Conservation (phyloP, 2,329 filamentous ascomycete genomes). For the Aspergillus clavatus region DNA sequence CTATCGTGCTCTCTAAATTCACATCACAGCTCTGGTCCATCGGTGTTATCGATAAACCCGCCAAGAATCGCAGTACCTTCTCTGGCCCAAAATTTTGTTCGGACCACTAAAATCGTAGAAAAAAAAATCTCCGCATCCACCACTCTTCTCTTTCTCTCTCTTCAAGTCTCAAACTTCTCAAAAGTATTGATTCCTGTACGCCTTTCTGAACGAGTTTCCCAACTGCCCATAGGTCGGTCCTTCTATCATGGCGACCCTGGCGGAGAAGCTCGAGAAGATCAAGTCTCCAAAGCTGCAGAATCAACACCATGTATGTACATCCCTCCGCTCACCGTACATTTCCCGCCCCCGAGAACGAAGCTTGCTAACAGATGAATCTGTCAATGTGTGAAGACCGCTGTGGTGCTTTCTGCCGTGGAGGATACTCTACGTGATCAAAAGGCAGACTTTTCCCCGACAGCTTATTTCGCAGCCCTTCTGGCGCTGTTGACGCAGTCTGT, state of each 20-base stretch:
- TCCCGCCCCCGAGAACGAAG: not conserved
- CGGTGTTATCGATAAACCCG: conserved; percentile 24
- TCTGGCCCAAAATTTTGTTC: conserved; percentile 17
- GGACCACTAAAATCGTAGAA: conserved; percentile 17
- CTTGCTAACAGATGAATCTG: conserved; percentile 5
- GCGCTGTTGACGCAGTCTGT: conserved; percentile 78
- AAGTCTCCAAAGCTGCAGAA: conserved; percentile 93
- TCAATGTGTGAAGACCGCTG: conserved; percentile 43
- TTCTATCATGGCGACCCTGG: conserved; percentile 57
- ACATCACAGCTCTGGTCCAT: too few species aligned
- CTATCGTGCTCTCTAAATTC: not conserved
- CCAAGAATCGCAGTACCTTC: conserved; percentile 30
- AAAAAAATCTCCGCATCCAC: conserved; percentile 25
- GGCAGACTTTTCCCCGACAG: conserved; percentile 75
- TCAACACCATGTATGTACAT: conserved; percentile 71
- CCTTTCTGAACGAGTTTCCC: conserved; percentile 19
- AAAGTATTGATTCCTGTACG: conserved; percentile 1
- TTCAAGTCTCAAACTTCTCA: conserved; percentile 16
- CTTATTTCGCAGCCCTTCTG: conserved; percentile 92
- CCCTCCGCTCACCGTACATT: conserved; percentile 11
- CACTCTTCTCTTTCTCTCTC: conserved; percentile 22
- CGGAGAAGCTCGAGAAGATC: conserved; percentile 95
- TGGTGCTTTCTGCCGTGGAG: conserved; percentile 87
- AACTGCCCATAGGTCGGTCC: conserved; percentile 22
- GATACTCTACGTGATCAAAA: conserved; percentile 87